Evolutionary conservation across 176 grass and related monocot genomes (phyloP).

Genomic region (Ampelocalamus luodianensis): DNA sequence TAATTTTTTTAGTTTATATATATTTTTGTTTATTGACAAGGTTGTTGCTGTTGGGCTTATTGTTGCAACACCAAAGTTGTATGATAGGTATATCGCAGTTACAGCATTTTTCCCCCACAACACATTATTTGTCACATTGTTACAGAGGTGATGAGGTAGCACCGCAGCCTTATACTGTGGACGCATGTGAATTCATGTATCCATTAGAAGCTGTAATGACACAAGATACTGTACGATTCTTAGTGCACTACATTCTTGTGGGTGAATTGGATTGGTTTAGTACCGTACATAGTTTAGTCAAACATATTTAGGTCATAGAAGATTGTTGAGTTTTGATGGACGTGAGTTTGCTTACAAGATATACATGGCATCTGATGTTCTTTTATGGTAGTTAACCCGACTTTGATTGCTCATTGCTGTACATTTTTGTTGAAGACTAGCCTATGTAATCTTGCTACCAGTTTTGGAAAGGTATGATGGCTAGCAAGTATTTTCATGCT

Average conservation of each 20-base stretch:
- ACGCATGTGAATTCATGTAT: constrained; percentile 28
- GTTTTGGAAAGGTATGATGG: background rate
- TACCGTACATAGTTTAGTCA: background rate
- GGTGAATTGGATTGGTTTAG: constrained; percentile 3
- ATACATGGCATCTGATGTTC: background rate
- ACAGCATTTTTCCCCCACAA: constrained; percentile 13
- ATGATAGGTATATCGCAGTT: constrained; percentile 53
- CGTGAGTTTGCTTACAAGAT: background rate
- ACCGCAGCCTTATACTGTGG: constrained; percentile 22
- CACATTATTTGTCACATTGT: constrained; percentile 9
- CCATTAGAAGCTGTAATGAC: background rate
- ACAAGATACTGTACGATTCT: constrained; percentile 1
- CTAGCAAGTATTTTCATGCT: background rate
- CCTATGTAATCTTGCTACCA: background rate
- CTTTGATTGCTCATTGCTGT: background rate
- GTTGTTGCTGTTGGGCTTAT: constrained; percentile 41
- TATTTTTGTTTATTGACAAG: constrained; percentile 40
- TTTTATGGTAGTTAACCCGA: background rate
- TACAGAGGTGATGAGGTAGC: constrained; percentile 30
- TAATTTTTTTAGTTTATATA: constrained; percentile 48
- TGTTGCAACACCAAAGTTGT: constrained; percentile 55
- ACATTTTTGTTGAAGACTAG: background rate
- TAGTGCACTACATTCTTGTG: background rate
- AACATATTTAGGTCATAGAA: background rate
- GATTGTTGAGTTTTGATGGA: background rate